phyloP scores from a whole-genome alignment of 2,329 filamentous ascomycete genomes.

The Trichoderma sp. region DNA sequence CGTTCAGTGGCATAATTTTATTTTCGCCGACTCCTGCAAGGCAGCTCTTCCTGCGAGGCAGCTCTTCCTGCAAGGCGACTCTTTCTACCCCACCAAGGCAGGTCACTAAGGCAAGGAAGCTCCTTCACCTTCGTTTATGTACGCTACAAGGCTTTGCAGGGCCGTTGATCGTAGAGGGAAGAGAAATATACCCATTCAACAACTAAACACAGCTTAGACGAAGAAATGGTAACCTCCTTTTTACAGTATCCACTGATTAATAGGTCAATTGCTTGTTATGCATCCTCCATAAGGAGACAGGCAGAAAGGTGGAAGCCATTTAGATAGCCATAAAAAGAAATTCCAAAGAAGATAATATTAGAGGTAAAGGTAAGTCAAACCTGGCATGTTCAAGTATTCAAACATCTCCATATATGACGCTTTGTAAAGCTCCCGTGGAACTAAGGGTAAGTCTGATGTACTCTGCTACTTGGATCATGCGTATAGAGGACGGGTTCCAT shows the following conservation, averaged over 20 bases:
- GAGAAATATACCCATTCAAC: fast-evolving
- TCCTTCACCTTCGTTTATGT: neutral
- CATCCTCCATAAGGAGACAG: too few relatives aligned
- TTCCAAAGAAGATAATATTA: too few relatives aligned
- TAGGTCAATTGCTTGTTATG: too few relatives aligned
- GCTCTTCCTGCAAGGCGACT: neutral
- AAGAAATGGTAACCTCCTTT: too few relatives aligned
- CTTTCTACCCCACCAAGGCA: neutral
- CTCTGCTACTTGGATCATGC: neutral
- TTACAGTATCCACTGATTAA: too few relatives aligned
- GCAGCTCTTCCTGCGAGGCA: neutral
- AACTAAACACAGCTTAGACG: neutral
- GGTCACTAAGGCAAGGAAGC: neutral
- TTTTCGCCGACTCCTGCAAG: neutral
- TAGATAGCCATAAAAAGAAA: too few relatives aligned
- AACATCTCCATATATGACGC: neutral
- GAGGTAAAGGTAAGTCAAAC: too few relatives aligned
- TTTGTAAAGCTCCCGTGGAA: neutral
- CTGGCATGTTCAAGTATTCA: neutral
- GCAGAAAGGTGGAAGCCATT: too few relatives aligned
- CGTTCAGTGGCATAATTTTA: neutral
- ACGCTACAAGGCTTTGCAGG: neutral
- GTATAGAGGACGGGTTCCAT: neutral
- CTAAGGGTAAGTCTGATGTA: neutral
- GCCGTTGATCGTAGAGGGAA: neutral